These are phyloP conservation scores for Raffaelea ambrosiae DNA, from an alignment of 2,329 filamentous ascomycete genomes.

Conservation along the genomic window DNA sequence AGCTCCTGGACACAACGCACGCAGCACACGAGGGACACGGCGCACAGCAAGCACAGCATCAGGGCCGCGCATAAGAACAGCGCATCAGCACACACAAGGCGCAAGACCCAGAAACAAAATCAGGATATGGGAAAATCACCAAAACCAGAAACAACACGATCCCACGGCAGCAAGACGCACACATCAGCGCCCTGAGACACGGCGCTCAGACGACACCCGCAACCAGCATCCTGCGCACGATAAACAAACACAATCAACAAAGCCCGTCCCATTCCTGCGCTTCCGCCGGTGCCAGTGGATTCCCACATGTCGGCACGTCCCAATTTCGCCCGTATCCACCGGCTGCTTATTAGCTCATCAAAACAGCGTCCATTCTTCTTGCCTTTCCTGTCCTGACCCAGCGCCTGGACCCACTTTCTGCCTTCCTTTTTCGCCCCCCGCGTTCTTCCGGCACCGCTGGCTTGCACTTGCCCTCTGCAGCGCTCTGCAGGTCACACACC, in stretches of 20 bases:
- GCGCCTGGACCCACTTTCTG: constrained; percentile 4
- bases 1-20: too few species aligned
- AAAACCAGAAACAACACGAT: background rate
- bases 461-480: background rate
- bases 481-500: too few species aligned
- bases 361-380: constrained; percentile 9
- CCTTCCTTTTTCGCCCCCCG: constrained; percentile 5
- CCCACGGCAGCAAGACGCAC: background rate
- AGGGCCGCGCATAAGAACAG: too few species aligned
- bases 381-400: constrained; percentile 1
- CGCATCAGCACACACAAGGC: too few species aligned
- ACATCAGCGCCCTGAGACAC: too few species aligned
- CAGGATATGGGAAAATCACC: background rate
- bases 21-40: too few species aligned
- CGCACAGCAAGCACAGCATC: too few species aligned
- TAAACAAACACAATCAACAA: background rate
- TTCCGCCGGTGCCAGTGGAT: constrained; percentile 3
- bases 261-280: constrained; percentile 2
- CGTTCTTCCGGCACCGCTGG: constrained; percentile 11
- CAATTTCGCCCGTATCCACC: constrained; percentile 13
- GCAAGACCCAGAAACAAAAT: background rate
- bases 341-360: constrained; percentile 12
- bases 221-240: background rate
- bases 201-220: background rate
- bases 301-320: constrained; percentile 6